Conservation (phyloP, 2,329 filamentous ascomycete genomes). For the Thelonectria rubi region DNA sequence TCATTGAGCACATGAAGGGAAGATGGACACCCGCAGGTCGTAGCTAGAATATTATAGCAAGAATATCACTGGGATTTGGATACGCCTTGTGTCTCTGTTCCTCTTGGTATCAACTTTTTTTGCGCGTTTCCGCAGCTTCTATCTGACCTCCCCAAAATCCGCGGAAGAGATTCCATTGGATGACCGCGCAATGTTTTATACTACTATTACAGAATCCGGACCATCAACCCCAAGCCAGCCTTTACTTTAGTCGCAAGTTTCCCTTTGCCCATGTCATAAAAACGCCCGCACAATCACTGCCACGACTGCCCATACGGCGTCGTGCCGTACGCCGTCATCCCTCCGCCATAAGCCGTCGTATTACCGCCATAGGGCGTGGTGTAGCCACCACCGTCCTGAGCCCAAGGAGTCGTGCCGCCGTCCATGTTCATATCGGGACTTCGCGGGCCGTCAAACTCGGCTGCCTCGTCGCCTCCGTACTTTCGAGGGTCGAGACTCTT, state of each 20-base stretch:
- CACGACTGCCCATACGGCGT: slow-evolving; percentile 61
- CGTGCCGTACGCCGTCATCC: slow-evolving; percentile 73
- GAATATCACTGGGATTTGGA: no score
- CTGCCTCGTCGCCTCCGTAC: slow-evolving; percentile 61
- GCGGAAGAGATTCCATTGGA: slow-evolving; percentile 38
- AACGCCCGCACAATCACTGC: slow-evolving; percentile 49
- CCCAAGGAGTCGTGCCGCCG: slow-evolving; percentile 63
- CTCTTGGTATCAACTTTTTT: background rate
- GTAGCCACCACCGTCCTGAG: slow-evolving; percentile 71
- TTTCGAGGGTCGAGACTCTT: slow-evolving; percentile 59
- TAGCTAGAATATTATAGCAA: slow-evolving; percentile 11
- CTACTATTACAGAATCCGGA: slow-evolving; percentile 37
- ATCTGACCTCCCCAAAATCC: background rate
- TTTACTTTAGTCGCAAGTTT: slow-evolving; percentile 35
- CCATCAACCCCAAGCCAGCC: slow-evolving; percentile 28
- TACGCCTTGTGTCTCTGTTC: background rate
- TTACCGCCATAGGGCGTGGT: slow-evolving; percentile 72
- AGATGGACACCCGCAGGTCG: background rate
- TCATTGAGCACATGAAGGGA: slow-evolving; percentile 4
- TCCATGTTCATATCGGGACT: slow-evolving; percentile 72
- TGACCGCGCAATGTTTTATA: slow-evolving; percentile 42
- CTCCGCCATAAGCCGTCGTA: slow-evolving; percentile 72
- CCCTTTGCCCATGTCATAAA: slow-evolving; percentile 33
- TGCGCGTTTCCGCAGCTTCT: slow-evolving; percentile 9
- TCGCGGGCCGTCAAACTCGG: slow-evolving; percentile 70